phyloP scores from a whole-genome alignment of 352 stramenopile species.

The Phytophthora europaea region DNA sequence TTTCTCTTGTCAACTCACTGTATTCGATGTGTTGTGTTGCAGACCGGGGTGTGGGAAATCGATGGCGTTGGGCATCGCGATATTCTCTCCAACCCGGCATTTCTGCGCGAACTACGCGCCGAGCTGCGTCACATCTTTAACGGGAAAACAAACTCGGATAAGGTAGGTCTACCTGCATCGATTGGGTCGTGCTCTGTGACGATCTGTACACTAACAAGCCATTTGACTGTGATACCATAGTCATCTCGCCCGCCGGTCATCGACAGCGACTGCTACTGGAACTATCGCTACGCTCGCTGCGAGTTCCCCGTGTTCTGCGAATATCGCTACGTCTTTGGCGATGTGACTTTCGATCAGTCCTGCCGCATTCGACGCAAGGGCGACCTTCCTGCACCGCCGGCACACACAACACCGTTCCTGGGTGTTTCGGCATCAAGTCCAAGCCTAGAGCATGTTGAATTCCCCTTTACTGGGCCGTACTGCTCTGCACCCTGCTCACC shows the following conservation, averaged over 20 bases:
- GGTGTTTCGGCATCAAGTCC: conserved; percentile 39
- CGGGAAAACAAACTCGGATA: conserved; percentile 56
- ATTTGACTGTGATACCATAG: conserved; percentile 21
- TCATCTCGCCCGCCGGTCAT: conserved; percentile 72
- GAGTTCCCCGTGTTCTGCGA: conserved; percentile 85
- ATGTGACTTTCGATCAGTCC: conserved; percentile 86
- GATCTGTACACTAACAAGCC: conserved; percentile 3
- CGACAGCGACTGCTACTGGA: conserved; percentile 88
- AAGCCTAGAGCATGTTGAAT: conserved; percentile 26
- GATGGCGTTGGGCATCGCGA: conserved; percentile 76
- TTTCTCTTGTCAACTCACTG: neutral
- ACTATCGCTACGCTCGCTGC: conserved; percentile 77
- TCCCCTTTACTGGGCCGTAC: conserved; percentile 49
- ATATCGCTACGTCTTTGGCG: conserved; percentile 85
- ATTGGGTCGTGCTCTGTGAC: neutral
- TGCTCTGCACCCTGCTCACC: conserved; percentile 52
- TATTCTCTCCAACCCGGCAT: conserved; percentile 76
- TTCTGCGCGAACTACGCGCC: conserved; percentile 77
- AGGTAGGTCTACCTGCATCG: conserved; percentile 37
- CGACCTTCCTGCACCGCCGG: conserved; percentile 38
- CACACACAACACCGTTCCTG: conserved; percentile 27
- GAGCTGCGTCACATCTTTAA: conserved; percentile 81
- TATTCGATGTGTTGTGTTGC: neutral
- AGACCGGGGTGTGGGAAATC: conserved; percentile 89
- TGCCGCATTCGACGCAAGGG: conserved; percentile 62